phyloP scores from a whole-genome alignment of 148 eudicot species.

The Heliosperma pusillum region DNA sequence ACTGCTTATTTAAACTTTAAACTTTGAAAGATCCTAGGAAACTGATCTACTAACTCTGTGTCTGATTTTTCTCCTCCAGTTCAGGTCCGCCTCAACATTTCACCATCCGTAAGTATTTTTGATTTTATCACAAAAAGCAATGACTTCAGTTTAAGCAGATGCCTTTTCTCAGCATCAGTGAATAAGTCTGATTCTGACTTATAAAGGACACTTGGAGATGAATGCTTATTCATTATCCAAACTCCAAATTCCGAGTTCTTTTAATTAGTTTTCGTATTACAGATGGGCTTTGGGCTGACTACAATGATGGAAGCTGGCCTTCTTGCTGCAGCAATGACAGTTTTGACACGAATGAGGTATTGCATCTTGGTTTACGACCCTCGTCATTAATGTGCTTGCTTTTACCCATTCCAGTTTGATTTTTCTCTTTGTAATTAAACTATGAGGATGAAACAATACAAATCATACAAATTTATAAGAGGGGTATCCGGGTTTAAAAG shows the following conservation, averaged over 20 bases:
- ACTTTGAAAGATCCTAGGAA: neutral
- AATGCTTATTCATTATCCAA: neutral
- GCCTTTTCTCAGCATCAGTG: neutral
- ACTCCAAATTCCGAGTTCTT: neutral
- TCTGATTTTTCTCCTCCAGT: conserved; percentile 40
- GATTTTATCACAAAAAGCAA: neutral
- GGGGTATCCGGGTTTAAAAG: neutral
- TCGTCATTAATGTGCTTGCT: neutral
- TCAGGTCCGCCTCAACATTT: conserved; percentile 57
- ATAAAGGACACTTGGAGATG: too few relatives aligned
- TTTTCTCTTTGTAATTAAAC: neutral
- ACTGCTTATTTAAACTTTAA: neutral
- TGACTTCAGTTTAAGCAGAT: neutral
- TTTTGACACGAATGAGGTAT: conserved; percentile 74
- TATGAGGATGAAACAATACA: neutral
- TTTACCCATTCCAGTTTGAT: neutral
- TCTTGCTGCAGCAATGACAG: conserved; percentile 61
- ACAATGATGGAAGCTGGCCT: conserved; percentile 94
- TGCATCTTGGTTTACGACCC: neutral
- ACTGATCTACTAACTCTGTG: conserved; percentile 19
- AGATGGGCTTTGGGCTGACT: conserved; percentile 98
- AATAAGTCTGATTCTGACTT: too few relatives aligned
- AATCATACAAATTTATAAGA: neutral
- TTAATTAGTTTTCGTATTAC: conserved; percentile 10
- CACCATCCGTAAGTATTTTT: conserved; percentile 71